phyloP scores from a whole-genome alignment of 2,329 filamentous ascomycete species.

The Cucurbitaria berberidis region DNA sequence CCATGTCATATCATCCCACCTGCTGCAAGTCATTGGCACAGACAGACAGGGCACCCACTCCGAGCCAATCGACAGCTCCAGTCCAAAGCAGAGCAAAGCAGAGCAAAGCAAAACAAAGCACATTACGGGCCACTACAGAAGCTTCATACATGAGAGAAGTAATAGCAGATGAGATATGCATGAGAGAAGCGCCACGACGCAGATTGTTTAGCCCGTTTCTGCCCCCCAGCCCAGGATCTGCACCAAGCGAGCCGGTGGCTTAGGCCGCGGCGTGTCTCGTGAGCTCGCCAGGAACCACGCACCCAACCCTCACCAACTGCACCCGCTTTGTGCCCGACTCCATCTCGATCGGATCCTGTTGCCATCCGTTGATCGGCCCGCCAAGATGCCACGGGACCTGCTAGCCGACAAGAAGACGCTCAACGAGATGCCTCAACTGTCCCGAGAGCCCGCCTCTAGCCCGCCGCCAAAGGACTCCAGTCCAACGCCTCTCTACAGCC shows the following conservation, averaged over 20 bases:
- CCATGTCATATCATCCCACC: neutral
- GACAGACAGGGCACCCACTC: neutral
- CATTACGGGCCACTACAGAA: no score
- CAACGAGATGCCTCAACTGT: constrained; percentile 47
- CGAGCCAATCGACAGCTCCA: neutral
- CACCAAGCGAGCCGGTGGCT: constrained; percentile 15
- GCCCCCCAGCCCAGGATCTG: constrained; percentile 2
- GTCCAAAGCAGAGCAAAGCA: no score
- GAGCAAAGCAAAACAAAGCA: no score
- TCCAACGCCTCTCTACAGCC: constrained; percentile 30
- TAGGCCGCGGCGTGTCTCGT: constrained; percentile 20
- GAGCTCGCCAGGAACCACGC: constrained; percentile 20
- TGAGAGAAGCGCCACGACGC: no score
- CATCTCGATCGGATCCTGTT: constrained; percentile 3
- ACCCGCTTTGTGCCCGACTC: constrained; percentile 8
- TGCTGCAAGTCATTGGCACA: constrained; percentile 15
- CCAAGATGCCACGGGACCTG: constrained; percentile 53
- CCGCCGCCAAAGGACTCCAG: constrained; percentile 20
- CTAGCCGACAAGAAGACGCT: constrained; percentile 46
- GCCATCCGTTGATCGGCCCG: constrained; percentile 7
- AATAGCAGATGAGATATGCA: no score
- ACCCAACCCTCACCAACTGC: constrained; percentile 17
- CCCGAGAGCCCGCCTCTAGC: constrained; percentile 35
- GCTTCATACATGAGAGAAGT: no score
- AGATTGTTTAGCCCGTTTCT: no score